A percentile compares a stretch with the other conserved stretches of the same genome.
Evolutionary conservation across 495 filamentous ascomycete species (phyloP).

Genomic region (Trichoderma erinaceum): DNA sequence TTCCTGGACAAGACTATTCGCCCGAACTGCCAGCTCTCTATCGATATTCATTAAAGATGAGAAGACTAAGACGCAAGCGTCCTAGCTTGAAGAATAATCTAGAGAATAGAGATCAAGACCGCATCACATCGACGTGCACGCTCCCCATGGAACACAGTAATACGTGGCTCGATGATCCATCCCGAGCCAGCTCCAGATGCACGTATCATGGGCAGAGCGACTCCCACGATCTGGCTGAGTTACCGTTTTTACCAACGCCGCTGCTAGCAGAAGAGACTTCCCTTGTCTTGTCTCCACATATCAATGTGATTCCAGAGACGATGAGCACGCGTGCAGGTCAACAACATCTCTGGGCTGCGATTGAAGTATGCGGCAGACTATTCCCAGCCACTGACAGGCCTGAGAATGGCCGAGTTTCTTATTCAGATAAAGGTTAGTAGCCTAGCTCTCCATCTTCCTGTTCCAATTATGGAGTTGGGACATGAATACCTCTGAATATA

Average conservation of each 20-base stretch:
- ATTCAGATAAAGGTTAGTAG: neutral
- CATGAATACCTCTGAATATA: no score
- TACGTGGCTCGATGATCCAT: neutral
- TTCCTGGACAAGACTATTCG: neutral
- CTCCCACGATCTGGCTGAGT: neutral
- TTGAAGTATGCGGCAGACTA: conserved; percentile 40
- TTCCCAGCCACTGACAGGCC: conserved; percentile 15
- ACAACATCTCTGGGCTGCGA: conserved; percentile 38
- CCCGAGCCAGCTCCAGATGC: neutral
- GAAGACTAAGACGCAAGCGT: neutral
- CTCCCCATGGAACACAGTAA: neutral
- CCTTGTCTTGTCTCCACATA: conserved; percentile 32
- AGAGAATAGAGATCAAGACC: neutral
- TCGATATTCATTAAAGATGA: neutral
- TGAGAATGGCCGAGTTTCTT: neutral
- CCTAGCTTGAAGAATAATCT: neutral
- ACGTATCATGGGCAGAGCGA: neutral
- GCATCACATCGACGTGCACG: neutral
- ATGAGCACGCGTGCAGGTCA: conserved; percentile 34
- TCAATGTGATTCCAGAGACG: conserved; percentile 47
- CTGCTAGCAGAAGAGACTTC: neutral
- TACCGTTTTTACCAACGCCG: neutral
- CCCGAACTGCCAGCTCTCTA: neutral
- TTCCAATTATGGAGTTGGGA: no score
- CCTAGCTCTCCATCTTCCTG: neutral